Conservation (phyloP, 108 stramenopile species). For the Cylindrotheca closterium region DNA sequence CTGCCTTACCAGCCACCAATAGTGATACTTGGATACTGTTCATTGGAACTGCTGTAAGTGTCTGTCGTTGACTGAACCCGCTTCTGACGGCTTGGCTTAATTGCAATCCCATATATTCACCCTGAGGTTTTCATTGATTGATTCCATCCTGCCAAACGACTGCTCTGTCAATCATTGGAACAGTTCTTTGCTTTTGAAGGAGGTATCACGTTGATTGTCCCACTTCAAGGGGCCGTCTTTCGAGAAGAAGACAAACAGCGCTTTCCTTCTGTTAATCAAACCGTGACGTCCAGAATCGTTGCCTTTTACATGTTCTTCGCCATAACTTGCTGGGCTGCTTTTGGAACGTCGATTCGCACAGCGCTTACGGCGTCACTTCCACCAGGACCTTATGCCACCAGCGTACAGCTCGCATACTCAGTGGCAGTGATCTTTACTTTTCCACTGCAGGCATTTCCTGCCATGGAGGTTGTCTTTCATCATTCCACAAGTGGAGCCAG, state of each 20-base stretch:
- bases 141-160: no score
- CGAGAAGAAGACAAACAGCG: conserved; percentile 28
- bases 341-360: conserved; percentile 42
- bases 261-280: conserved; percentile 35
- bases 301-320: conserved; percentile 49
- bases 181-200: conserved; percentile 57
- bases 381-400: conserved; percentile 27
- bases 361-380: conserved; percentile 52
- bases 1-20: conserved; percentile 14
- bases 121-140: no score
- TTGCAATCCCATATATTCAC: no score
- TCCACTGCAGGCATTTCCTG: conserved; percentile 64
- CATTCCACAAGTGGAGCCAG: neutral
- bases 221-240: conserved; percentile 51
- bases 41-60: conserved; percentile 44
- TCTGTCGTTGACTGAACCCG: neutral
- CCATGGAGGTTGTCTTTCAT: conserved; percentile 39
- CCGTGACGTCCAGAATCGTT: conserved; percentile 37
- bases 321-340: conserved; percentile 44
- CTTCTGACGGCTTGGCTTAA: neutral
- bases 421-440: conserved; percentile 55
- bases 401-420: conserved; percentile 51
- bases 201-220: conserved; percentile 51
- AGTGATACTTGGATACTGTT: conserved; percentile 46
- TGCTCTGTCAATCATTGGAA: no score